These are phyloP conservation scores for Monilinia polystroma DNA, from an alignment of 2,329 filamentous ascomycete genomes.

Conservation along the genomic window DNA sequence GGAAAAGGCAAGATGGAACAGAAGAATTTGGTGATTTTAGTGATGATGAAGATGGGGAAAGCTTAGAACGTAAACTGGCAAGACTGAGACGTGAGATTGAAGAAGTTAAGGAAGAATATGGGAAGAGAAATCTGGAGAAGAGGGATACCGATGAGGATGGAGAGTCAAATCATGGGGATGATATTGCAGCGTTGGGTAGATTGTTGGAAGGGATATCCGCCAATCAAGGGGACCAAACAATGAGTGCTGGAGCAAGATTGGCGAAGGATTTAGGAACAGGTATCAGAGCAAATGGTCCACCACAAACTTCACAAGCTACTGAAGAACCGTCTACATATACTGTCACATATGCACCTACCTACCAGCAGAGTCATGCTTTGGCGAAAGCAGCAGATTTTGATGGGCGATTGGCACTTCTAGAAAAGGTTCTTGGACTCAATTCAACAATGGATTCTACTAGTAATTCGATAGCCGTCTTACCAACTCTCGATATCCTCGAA, in stretches of 20 bases:
- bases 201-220: constrained; percentile 65
- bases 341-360: constrained; percentile 62
- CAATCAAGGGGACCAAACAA: constrained; percentile 26
- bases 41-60: constrained; percentile 74
- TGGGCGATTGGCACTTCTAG: constrained; percentile 71
- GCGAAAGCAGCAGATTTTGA: constrained; percentile 87
- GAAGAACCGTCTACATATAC: constrained; percentile 55
- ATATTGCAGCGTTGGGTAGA: constrained; percentile 67
- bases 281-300: constrained; percentile 36
- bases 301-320: constrained; percentile 31
- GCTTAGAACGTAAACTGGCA: constrained; percentile 73
- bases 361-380: constrained; percentile 68
- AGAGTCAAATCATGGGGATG: constrained; percentile 48
- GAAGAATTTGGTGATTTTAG: constrained; percentile 72
- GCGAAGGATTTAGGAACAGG: constrained; percentile 36
- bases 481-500: constrained; percentile 76
- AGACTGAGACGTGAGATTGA: constrained; percentile 80
- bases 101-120: constrained; percentile 62
- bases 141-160: constrained; percentile 44
- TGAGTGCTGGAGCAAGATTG: constrained; percentile 33
- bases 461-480: constrained; percentile 69
- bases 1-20: constrained; percentile 61
- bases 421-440: constrained; percentile 77
- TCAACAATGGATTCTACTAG: constrained; percentile 62
- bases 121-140: constrained; percentile 51